Percentiles rank a stretch among this genome's conserved stretches.
Evolutionary conservation across 306 rosid genomes (phyloP).

Genomic region (Rosa chinensis): DNA sequence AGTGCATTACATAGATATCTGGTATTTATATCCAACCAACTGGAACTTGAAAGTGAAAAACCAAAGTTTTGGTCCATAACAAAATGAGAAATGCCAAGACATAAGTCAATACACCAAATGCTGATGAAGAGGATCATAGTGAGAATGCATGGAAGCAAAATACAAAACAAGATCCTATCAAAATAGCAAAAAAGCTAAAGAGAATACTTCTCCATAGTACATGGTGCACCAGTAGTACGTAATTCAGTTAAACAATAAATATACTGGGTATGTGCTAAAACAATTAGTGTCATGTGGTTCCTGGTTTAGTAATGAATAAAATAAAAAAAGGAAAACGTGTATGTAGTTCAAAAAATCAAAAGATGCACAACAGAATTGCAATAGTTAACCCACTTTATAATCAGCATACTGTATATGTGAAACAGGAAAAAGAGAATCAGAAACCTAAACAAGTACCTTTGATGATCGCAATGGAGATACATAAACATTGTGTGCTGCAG

Average conservation of each 20-base stretch:
- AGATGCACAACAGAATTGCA: not conserved
- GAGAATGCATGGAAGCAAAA: not conserved
- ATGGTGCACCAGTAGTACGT: not conserved
- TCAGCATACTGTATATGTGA: not conserved
- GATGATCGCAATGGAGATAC: constrained; percentile 96
- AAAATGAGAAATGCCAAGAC: not conserved
- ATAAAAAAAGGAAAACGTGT: not conserved
- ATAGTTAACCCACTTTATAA: not conserved
- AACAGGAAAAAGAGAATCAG: constrained; percentile 6
- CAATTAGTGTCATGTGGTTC: not conserved
- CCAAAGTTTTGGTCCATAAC: not conserved
- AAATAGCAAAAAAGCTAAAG: not conserved
- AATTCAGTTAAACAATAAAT: not conserved
- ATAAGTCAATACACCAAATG: not conserved
- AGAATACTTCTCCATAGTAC: not conserved
- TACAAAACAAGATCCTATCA: not conserved
- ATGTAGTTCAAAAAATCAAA: not conserved
- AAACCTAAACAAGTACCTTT: constrained; percentile 58
- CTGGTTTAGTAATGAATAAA: not conserved
- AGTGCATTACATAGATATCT: not conserved
- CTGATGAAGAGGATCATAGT: not conserved
- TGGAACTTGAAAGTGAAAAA: not conserved
- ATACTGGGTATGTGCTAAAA: not conserved
- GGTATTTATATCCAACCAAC: not conserved
- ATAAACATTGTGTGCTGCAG: constrained; percentile 88